Percentiles rank a stretch among this genome's conserved stretches.
Evolutionary conservation across 495 filamentous ascomycete genomes (phyloP).

Genomic region (Penicillium waksmanii): DNA sequence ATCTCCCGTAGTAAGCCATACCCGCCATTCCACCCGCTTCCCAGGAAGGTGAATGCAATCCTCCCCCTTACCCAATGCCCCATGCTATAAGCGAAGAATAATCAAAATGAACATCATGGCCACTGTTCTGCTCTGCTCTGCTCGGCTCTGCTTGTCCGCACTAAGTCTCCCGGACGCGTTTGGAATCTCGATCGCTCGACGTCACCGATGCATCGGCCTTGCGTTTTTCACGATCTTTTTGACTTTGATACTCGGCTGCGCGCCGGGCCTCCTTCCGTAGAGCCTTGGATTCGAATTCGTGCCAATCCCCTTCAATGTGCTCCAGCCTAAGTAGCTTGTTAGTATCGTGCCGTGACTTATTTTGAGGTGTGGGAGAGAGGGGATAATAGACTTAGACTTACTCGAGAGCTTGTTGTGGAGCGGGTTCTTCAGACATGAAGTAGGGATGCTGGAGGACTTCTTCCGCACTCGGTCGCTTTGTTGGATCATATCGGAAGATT

Average conservation of each 20-base stretch:
- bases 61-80: conserved; percentile 19
- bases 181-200: conserved; percentile 44
- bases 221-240: conserved; percentile 58
- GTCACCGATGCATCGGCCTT: conserved; percentile 37
- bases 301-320: conserved; percentile 92
- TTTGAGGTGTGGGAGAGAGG: not conserved
- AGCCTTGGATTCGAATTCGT: conserved; percentile 98
- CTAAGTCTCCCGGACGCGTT: conserved; percentile 33
- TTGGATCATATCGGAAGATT: conserved; percentile 88
- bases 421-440: conserved; percentile 82
- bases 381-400: conserved; percentile 58
- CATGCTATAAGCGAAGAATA: conserved; percentile 3
- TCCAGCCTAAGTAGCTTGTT: conserved; percentile 61
- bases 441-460: conserved; percentile 90
- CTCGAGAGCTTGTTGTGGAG: conserved; percentile 78
- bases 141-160: no score
- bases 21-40: not conserved
- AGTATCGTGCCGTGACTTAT: not conserved
- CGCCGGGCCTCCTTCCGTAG: conserved; percentile 80
- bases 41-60: conserved; percentile 27
- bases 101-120: not conserved
- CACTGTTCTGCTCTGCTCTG: not conserved
- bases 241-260: conserved; percentile 51
- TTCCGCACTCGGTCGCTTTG: conserved; percentile 78
- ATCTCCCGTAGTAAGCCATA: conserved; percentile 7